Conservation (phyloP, 2,329 filamentous ascomycete species). For the Colletotrichum limetticola region DNA sequence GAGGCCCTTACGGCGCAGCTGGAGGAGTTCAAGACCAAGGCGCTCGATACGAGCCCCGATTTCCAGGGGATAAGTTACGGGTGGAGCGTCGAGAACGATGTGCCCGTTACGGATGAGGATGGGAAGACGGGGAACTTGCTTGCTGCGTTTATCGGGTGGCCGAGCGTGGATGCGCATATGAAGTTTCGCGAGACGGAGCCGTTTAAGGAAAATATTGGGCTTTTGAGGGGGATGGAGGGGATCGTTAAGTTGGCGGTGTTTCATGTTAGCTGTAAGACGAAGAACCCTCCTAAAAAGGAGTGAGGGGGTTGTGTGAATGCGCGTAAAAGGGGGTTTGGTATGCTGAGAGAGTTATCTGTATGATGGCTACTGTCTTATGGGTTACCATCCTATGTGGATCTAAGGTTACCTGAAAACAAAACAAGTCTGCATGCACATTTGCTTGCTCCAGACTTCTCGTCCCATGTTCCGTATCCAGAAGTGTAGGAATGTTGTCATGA, state of each 20-base stretch:
- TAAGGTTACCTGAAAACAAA: too few relatives aligned
- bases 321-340: not conserved
- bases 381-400: too few relatives aligned
- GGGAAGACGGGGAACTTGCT: slow-evolving; percentile 41
- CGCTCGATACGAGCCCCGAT: slow-evolving; percentile 13
- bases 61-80: slow-evolving; percentile 32
- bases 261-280: not conserved
- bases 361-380: too few relatives aligned
- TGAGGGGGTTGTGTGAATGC: not conserved
- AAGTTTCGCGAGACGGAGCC: slow-evolving; percentile 46
- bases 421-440: too few relatives aligned
- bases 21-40: slow-evolving; percentile 29
- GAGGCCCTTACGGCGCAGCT: not conserved
- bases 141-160: slow-evolving; percentile 48
- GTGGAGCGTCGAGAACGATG: slow-evolving; percentile 47
- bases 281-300: not conserved
- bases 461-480: too few relatives aligned
- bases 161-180: slow-evolving; percentile 49
- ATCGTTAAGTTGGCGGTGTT: not conserved
- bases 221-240: slow-evolving; percentile 34
- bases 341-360: not conserved
- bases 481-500: too few relatives aligned
- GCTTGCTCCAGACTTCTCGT: too few relatives aligned
- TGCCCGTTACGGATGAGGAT: slow-evolving; percentile 43
- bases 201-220: slow-evolving; percentile 46